phyloP scores from a whole-genome alignment of 371 early-diverging fungal genomes.

The Mortierella sp. region DNA sequence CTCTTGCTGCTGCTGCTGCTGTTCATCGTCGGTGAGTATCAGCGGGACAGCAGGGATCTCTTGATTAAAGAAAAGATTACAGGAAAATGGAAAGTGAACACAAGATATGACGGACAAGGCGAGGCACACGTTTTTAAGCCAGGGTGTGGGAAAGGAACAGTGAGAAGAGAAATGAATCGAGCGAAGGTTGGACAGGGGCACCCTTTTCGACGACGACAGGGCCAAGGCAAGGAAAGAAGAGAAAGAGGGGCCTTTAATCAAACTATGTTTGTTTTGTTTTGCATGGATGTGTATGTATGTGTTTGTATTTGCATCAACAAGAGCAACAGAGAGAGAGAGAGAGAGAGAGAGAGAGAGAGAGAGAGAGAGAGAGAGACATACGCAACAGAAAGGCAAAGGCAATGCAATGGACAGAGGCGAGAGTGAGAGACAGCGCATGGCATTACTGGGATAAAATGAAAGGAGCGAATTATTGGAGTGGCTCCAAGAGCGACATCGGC shows the following conservation, averaged over 20 bases:
- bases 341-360: not conserved
- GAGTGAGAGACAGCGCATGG: not conserved
- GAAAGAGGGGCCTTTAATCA: not conserved
- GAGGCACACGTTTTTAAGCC: slow-evolving; percentile 9
- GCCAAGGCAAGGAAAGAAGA: not conserved
- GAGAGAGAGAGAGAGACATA: not conserved
- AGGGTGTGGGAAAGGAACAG: slow-evolving; percentile 10
- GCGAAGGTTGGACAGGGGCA: slow-evolving; percentile 15
- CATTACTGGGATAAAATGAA: not conserved
- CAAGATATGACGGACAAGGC: not conserved
- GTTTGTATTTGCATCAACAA: not conserved
- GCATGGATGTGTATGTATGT: not conserved
- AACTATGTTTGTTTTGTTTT: not conserved
- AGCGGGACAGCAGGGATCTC: too few species aligned
- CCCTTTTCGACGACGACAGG: not conserved
- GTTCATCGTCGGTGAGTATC: not conserved
- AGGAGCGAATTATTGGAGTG: not conserved
- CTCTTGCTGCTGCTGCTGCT: not conserved
- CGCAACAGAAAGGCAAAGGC: not conserved
- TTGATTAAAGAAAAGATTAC: not conserved
- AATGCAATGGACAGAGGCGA: not conserved
- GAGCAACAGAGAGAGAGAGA: not conserved
- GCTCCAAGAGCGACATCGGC: not conserved
- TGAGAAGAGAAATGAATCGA: not conserved
- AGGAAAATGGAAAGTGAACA: not conserved